Percentiles rank a stretch among this genome's conserved stretches.
These are phyloP conservation scores for Alternaria longipes DNA, from an alignment of 2,329 filamentous ascomycete genomes.

Conservation along the genomic window DNA sequence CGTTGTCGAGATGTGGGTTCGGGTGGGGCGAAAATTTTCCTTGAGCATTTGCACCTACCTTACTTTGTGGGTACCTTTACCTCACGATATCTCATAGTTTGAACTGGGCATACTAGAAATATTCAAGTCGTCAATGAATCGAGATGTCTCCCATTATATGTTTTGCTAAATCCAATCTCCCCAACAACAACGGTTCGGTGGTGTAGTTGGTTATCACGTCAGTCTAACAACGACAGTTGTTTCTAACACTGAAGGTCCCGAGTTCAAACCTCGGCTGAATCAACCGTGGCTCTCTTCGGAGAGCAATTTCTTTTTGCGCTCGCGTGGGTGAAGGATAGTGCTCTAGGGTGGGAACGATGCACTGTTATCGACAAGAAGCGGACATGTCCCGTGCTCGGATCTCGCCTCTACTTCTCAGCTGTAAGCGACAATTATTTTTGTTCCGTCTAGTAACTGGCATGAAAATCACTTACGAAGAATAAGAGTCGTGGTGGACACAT, in stretches of 20 bases:
- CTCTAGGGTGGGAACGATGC: background rate
- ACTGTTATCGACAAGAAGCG: background rate
- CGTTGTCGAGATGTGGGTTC: background rate
- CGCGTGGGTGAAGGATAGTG: background rate
- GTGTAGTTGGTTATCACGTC: slow-evolving; percentile 61
- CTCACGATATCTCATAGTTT: background rate
- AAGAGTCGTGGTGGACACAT: background rate
- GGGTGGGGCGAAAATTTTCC: background rate
- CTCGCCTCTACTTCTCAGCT: background rate
- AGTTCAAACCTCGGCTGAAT: slow-evolving; percentile 6
- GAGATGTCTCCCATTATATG: background rate
- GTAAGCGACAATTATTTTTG: background rate
- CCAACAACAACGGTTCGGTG: slow-evolving; percentile 39
- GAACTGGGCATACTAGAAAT: too few relatives aligned
- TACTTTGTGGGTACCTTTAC: background rate
- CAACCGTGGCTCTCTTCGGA: background rate
- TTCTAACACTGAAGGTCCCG: slow-evolving; percentile 5
- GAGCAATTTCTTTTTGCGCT: background rate
- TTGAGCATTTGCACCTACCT: background rate
- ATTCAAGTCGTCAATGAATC: background rate
- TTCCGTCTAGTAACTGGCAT: background rate
- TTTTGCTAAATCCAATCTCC: background rate
- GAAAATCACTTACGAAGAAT: background rate
- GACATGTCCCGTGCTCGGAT: background rate
- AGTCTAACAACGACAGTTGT: slow-evolving; percentile 52